Conservation (phyloP, 108 stramenopile genomes). For the Pseudonitzschia delicatissima region DNA sequence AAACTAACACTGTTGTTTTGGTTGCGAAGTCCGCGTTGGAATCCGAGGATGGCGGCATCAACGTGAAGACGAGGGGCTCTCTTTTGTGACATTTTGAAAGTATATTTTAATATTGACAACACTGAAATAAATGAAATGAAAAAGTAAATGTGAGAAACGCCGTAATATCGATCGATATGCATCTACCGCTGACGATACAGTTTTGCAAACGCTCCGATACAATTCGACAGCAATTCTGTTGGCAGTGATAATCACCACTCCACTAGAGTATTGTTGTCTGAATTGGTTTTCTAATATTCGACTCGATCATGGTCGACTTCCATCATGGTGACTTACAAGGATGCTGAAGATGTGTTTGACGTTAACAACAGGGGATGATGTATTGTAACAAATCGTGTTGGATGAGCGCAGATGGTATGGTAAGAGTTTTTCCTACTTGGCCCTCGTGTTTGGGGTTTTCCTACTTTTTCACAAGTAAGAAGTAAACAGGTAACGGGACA, state of each 20-base stretch:
- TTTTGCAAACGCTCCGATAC: too few relatives aligned
- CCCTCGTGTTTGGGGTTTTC: neutral
- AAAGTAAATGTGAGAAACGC: too few relatives aligned
- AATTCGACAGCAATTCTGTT: too few relatives aligned
- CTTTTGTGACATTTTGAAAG: slow-evolving; percentile 28
- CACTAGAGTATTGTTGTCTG: neutral
- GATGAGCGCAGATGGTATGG: too few relatives aligned
- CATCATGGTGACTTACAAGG: slow-evolving; percentile 12
- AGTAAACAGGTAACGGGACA: slow-evolving; percentile 3
- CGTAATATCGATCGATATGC: too few relatives aligned
- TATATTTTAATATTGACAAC: neutral
- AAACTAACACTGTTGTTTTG: slow-evolving; percentile 96
- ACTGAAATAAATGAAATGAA: too few relatives aligned
- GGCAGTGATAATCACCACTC: neutral
- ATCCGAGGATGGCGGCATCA: slow-evolving; percentile 96
- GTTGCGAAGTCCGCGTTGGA: slow-evolving; percentile 96
- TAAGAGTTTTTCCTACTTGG: neutral
- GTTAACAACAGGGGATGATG: slow-evolving; percentile 3
- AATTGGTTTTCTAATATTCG: slow-evolving; percentile 1
- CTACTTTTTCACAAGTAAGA: too few relatives aligned
- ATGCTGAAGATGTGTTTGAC: slow-evolving; percentile 6
- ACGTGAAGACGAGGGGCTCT: slow-evolving; percentile 90
- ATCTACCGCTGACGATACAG: too few relatives aligned
- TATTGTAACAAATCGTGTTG: neutral
- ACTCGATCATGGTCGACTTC: neutral